These are phyloP conservation scores for Cyclotella cryptica DNA, from an alignment of 108 stramenopile species.

Conservation along the genomic window DNA sequence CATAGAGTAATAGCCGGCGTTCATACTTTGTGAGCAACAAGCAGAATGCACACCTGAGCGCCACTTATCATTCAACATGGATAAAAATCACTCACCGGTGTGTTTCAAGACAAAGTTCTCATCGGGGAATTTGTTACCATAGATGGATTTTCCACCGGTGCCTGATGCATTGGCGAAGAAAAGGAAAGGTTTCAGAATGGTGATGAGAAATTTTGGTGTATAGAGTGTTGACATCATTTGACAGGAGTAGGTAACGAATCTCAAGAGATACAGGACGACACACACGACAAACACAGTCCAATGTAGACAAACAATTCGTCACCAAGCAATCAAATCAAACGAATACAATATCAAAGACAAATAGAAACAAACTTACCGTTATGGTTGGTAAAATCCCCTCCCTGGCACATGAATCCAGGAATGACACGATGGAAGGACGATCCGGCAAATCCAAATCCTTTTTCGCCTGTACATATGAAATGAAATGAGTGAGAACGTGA, in stretches of 20 bases:
- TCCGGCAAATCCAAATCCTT: constrained; percentile 92
- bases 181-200: background rate
- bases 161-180: constrained; percentile 18
- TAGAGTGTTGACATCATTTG: too few relatives aligned
- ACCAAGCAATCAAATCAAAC: too few relatives aligned
- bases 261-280: background rate
- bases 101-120: constrained; percentile 80
- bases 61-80: too few relatives aligned
- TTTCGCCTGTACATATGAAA: constrained; percentile 66
- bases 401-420: constrained; percentile 89
- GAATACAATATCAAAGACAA: too few relatives aligned
- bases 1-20: background rate
- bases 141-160: constrained; percentile 53
- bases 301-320: too few relatives aligned
- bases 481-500: background rate
- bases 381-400: constrained; percentile 57
- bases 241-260: background rate
- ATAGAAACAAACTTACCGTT: constrained; percentile 29
- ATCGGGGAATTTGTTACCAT: constrained; percentile 74
- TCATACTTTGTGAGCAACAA: too few relatives aligned
- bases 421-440: constrained; percentile 95
- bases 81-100: constrained; percentile 18
- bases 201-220: too few relatives aligned
- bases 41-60: too few relatives aligned
- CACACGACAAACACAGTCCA: background rate